A percentile compares a stretch with the other conserved stretches of the same genome.
Conservation (phyloP, 768 basidiomycete genomes). For the Naganishia friedmannii region DNA sequence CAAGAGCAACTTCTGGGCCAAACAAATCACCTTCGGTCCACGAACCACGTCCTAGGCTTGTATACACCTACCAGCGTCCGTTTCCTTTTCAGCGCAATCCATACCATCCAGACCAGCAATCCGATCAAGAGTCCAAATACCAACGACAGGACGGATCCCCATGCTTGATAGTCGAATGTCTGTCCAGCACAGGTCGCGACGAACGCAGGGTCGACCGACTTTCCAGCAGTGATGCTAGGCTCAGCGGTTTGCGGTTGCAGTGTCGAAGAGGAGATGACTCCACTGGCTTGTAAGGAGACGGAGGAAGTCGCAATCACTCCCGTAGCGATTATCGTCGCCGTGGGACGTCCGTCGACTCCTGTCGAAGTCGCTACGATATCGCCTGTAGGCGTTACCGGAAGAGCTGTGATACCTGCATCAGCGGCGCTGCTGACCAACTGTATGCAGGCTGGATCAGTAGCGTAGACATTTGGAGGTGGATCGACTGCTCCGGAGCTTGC, state of each 20-base stretch:
- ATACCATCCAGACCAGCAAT: conserved; percentile 37
- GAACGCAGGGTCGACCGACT: not conserved
- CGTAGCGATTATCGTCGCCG: not conserved
- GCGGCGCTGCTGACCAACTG: not conserved
- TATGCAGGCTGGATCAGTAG: conserved; percentile 19
- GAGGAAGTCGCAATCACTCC: not conserved
- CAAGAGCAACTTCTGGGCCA: not conserved
- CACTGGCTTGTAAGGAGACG: not conserved
- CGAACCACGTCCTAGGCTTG: conserved; percentile 35
- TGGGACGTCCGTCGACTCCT: not conserved
- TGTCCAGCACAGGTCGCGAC: conserved; percentile 33
- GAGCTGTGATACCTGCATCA: not conserved
- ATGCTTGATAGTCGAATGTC: conserved; percentile 41
- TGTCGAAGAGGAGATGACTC: not conserved
- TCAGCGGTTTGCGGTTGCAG: not conserved
- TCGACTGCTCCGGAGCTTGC: conserved; percentile 13
- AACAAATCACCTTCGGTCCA: conserved; percentile 34
- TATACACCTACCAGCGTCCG: conserved; percentile 34
- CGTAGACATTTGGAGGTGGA: conserved; percentile 18
- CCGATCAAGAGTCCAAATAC: conserved; percentile 36
- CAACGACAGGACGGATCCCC: conserved; percentile 35
- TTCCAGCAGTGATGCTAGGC: not conserved
- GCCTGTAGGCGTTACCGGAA: not conserved
- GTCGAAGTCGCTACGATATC: not conserved
- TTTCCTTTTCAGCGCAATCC: conserved; percentile 34